Evolutionary conservation across 163 green algal species (phyloP), one percentile per base, ranked within the genome.

Genomic region (Chloromonas sp.): DNA sequence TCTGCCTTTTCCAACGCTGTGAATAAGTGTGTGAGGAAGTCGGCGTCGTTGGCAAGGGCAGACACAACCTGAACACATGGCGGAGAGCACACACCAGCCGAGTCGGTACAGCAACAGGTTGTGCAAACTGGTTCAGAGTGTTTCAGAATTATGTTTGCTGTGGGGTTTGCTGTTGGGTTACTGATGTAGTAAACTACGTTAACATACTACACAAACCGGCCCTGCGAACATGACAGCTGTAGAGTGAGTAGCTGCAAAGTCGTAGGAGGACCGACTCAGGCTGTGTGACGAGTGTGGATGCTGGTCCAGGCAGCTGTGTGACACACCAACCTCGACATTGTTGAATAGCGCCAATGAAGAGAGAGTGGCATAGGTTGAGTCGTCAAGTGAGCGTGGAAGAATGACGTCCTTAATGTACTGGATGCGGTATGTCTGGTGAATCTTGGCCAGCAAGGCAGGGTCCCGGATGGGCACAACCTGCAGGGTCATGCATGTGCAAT

Each of bases 351-450:
- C 96, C 62, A 99, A 89, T 79, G 92, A 97, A 81, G 93, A 94
- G n/a, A 99, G 89, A 36, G 94, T 98, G 58, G 93, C 92, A 85
- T 98, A 98, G 14, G 95, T 97, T 13, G 92, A 92, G 86, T 99
- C 97, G 83, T 99, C 97, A 86, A 99, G 89, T 61, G 93, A 91
- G 83, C 88, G 91, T 1, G 97, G 94, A 83, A 99, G 88, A 62
- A 99, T 95, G 14, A 98, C 95, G 84, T 99, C 97, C 86, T 98
- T 98, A 2, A 98, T 85, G 87, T 98, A 97, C 66, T 93, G 90
- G 82, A 98, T 95, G 60, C 96, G 91, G 86, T 98, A 98, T 14
- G 96, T 98, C 88, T 98, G 95, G 87, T 98, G 96, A 81, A 99
- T 99, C 84, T 98, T 98, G 60, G 90, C 88, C 1, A 93, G 86